Evolutionary conservation across 1,284 basidiomycete genomes (phyloP), one percentile per base, ranked within the genome.

Genomic region (Cutaneotrichosporon curvatum): DNA sequence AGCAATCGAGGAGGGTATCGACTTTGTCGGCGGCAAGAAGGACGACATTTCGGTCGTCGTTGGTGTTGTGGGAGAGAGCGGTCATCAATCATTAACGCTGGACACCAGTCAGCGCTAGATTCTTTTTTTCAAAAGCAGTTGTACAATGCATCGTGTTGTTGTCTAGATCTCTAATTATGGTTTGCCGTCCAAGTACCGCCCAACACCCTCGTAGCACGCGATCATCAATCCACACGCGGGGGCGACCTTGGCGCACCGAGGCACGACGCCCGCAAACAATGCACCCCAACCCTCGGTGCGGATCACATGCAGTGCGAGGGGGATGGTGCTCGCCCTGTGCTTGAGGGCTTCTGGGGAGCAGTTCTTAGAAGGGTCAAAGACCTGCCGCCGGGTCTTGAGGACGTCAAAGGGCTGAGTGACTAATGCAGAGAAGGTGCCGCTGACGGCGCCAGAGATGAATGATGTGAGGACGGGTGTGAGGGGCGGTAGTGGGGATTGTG

Each of bases 341-440:
- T 53, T 45, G 65, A 74, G 47, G 60, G 67, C 53, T 59, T 71
- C 53, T 61, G 63, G 35, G 69, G 69, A 25, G 75, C 66, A 39
- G 72, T 67, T 20, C 76, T 76, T 81, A 80, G 85, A 50, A 79
- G 68, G 56, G 80, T 72, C 42, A 83, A 67, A 70, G 2, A 73
- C 82, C 63, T 98, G 94, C 41, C 87, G 76, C 37, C 92, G 79
- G 3, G 95, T 98, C 73, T 98, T 98, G 54, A 97, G 77, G 16
- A 96, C 87, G 64, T 98, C 94, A 62, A 96, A 96, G 0, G 95
- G 94, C 30, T 91, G 90, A 2, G 94, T 97, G 31, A 94, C 51
- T 8, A 96, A 74, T 0, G 94, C 90, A 3, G 94, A 87, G 0
- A 84, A 75, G 38, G 66, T 72, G 18, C 71, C 71, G 23, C 61